Conservation (phyloP, 164 flowering plant species). For the Dillenia suffruticosa region DNA sequence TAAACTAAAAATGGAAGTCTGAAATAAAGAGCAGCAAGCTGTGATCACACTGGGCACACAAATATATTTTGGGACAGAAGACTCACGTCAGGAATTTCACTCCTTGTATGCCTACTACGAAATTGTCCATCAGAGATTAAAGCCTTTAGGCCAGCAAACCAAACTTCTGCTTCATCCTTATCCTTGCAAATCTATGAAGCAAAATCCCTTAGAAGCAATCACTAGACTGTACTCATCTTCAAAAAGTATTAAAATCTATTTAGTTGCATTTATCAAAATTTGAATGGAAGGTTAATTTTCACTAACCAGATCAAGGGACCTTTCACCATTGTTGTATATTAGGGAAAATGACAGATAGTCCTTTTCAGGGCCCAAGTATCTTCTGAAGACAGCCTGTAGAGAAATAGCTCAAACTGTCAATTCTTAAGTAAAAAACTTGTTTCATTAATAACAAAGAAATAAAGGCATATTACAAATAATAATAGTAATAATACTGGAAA, state of each 20-base stretch:
- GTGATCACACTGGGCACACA: neutral
- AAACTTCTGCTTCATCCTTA: conserved; percentile 74
- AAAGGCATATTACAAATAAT: no score
- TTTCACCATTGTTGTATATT: conserved; percentile 73
- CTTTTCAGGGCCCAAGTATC: conserved; percentile 82
- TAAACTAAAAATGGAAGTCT: neutral
- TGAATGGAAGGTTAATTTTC: neutral
- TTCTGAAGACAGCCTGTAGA: conserved; percentile 75
- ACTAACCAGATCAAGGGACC: conserved; percentile 92
- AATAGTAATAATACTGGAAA: no score
- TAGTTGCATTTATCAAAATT: neutral
- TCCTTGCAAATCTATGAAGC: conserved; percentile 78
- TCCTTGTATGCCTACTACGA: conserved; percentile 43
- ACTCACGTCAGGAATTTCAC: conserved; percentile 64
- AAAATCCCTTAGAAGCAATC: neutral
- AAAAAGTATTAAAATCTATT: neutral
- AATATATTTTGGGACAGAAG: neutral
- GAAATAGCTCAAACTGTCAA: conserved; percentile 4
- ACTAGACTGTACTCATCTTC: conserved; percentile 8
- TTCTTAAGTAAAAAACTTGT: neutral
- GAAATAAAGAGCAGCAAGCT: neutral
- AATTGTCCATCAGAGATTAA: conserved; percentile 51
- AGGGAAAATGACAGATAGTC: conserved; percentile 93
- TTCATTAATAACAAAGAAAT: no score
- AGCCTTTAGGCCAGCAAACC: conserved; percentile 76